These are phyloP conservation scores for Penicillium psychrosexuale DNA, from an alignment of 2,329 filamentous ascomycete species.

Conservation along the genomic window DNA sequence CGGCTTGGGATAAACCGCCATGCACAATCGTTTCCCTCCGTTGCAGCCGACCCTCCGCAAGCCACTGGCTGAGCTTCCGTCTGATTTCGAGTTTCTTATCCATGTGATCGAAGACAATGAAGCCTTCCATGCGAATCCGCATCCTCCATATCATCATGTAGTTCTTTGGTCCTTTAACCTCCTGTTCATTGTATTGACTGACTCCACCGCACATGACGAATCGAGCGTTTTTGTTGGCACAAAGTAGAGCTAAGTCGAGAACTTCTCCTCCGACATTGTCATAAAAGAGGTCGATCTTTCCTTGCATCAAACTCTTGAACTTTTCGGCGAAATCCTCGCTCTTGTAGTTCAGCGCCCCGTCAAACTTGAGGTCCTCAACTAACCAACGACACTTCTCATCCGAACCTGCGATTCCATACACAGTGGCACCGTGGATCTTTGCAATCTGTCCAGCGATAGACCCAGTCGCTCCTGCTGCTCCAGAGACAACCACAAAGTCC, in stretches of 20 bases:
- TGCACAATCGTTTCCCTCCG: not conserved
- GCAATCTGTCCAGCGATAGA: constrained; percentile 54
- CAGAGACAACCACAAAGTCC: constrained; percentile 47
- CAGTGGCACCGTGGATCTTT: constrained; percentile 31
- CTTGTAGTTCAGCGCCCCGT: constrained; percentile 57
- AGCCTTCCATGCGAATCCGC: not conserved
- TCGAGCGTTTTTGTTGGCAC: not conserved
- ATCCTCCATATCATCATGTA: not conserved
- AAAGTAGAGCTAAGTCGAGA: not conserved
- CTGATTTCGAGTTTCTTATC: not conserved
- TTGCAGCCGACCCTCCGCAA: not conserved
- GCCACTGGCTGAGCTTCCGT: not conserved
- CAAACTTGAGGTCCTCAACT: constrained; percentile 52
- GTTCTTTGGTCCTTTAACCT: not conserved
- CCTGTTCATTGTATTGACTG: not conserved
- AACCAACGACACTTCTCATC: constrained; percentile 52
- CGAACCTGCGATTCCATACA: constrained; percentile 54
- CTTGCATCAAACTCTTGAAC: too few species aligned
- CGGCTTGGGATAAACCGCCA: not conserved
- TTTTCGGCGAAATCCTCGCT: constrained; percentile 13
- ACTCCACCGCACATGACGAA: not conserved
- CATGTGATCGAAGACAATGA: not conserved
- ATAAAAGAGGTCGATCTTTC: not conserved
- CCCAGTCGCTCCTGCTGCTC: constrained; percentile 50
- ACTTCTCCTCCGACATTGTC: not conserved